These are phyloP conservation scores for Calonectria pteridis DNA, from an alignment of 2,329 filamentous ascomycete genomes.

Conservation along the genomic window DNA sequence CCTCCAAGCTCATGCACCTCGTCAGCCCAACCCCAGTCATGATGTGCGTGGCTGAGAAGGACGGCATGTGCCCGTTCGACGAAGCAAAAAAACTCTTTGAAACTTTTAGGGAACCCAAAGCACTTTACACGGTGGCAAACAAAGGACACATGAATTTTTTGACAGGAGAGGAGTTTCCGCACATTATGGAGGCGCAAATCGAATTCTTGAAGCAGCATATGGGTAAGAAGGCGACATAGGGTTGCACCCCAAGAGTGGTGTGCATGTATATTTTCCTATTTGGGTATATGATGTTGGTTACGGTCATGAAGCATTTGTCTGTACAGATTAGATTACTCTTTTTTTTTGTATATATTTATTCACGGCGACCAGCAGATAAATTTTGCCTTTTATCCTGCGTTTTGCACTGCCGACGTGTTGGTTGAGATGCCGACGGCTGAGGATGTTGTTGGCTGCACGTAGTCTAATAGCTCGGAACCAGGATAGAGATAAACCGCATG, in stretches of 20 bases:
- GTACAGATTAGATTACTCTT: neutral
- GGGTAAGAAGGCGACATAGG: neutral
- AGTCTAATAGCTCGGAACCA: neutral
- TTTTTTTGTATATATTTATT: neutral
- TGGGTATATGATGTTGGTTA: slow-evolving; percentile 1
- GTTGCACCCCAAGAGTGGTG: neutral
- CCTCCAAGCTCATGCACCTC: slow-evolving; percentile 13
- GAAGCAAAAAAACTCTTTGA: slow-evolving; percentile 22
- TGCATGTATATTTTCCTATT: slow-evolving; percentile 5
- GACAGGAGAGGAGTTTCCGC: neutral
- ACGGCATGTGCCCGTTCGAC: slow-evolving; percentile 9
- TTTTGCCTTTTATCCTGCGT: neutral
- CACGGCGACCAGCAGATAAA: neutral
- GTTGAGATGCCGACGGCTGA: neutral
- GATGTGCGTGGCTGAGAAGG: slow-evolving; percentile 15
- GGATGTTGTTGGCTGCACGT: neutral
- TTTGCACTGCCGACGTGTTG: neutral
- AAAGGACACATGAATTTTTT: slow-evolving; percentile 24
- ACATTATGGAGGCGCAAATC: slow-evolving; percentile 1
- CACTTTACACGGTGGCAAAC: slow-evolving; percentile 15
- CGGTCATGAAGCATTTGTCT: neutral
- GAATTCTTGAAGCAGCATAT: neutral
- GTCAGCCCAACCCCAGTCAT: slow-evolving; percentile 17
- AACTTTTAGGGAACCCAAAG: slow-evolving; percentile 14
- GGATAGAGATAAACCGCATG: neutral